These are phyloP conservation scores for Diutina scorzettiae DNA, from an alignment of 1,139 yeast genomes.

Conservation along the genomic window DNA sequence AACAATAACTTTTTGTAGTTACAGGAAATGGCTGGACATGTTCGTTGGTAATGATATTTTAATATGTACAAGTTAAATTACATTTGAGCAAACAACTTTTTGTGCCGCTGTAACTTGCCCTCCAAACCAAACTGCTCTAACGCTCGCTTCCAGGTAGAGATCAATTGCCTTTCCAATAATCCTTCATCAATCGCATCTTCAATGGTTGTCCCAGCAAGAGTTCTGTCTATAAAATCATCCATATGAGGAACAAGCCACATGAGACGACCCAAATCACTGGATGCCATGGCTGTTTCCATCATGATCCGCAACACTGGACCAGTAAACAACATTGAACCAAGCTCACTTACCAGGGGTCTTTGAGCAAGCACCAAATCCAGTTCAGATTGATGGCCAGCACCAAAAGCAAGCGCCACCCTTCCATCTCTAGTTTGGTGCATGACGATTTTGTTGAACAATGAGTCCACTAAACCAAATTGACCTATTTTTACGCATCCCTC, in stretches of 20 bases:
- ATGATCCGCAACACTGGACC: slow-evolving; percentile 17
- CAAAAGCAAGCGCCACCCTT: slow-evolving; percentile 13
- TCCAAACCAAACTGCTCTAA: background rate
- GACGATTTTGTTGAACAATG: slow-evolving; percentile 23
- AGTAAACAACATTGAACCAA: slow-evolving; percentile 15
- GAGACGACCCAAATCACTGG: slow-evolving; percentile 25
- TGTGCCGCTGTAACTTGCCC: background rate
- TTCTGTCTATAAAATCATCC: slow-evolving; percentile 16
- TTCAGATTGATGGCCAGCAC: slow-evolving; percentile 6
- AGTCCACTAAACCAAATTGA: slow-evolving; percentile 21
- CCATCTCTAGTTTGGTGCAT: background rate
- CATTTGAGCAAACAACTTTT: background rate
- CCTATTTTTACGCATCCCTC: slow-evolving; percentile 19
- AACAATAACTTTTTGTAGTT: too few species aligned
- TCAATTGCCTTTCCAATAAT: background rate
- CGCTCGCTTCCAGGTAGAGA: background rate
- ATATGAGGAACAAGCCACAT: slow-evolving; percentile 30
- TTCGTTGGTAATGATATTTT: too few species aligned
- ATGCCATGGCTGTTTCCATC: slow-evolving; percentile 16
- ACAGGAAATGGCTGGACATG: too few species aligned
- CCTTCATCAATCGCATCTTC: background rate
- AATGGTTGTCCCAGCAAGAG: background rate
- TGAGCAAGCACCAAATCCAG: background rate
- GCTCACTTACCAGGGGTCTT: slow-evolving; percentile 7
- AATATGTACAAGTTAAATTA: background rate